Evolutionary conservation across 805 yeast genomes (phyloP).

Genomic region (Wickerhamomyces bisporus): DNA sequence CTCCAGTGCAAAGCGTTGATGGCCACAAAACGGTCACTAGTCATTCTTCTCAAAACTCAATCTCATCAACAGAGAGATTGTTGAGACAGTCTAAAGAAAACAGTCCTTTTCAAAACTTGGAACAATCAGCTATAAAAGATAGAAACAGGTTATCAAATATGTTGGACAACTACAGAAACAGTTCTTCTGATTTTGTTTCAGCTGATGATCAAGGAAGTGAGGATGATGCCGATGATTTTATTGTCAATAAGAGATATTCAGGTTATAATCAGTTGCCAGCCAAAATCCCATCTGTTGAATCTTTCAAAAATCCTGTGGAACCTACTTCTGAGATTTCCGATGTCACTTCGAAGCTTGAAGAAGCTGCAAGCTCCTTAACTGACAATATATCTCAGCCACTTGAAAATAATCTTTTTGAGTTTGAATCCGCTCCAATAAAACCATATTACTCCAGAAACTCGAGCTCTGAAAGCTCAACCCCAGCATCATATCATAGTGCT

Average conservation of each 20-base stretch:
- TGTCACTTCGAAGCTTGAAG: too few relatives aligned
- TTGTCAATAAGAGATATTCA: slow-evolving; percentile 4
- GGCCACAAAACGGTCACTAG: too few relatives aligned
- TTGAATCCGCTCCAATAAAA: neutral
- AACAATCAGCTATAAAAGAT: slow-evolving; percentile 4
- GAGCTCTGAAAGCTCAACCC: neutral
- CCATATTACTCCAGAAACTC: neutral
- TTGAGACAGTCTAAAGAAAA: slow-evolving; percentile 3
- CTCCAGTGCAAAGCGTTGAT: too few relatives aligned
- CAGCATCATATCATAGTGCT: neutral
- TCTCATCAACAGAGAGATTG: slow-evolving; percentile 5
- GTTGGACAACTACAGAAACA: slow-evolving; percentile 3
- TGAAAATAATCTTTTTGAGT: too few relatives aligned
- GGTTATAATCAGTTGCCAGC: neutral
- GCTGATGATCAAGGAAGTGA: slow-evolving; percentile 3
- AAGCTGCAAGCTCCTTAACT: too few relatives aligned
- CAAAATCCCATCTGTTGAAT: neutral
- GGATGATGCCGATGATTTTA: slow-evolving; percentile 13
- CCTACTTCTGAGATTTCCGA: too few relatives aligned
- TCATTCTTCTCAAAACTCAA: too few relatives aligned
- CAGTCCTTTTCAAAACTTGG: neutral
- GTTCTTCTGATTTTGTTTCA: neutral
- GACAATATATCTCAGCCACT: too few relatives aligned
- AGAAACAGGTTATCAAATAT: slow-evolving; percentile 4
- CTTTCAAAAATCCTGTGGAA: neutral